Evolutionary conservation across 2,329 filamentous ascomycete genomes (phyloP), one percentile per base, ranked within the genome.

Genomic region (Capronia coronata): DNA sequence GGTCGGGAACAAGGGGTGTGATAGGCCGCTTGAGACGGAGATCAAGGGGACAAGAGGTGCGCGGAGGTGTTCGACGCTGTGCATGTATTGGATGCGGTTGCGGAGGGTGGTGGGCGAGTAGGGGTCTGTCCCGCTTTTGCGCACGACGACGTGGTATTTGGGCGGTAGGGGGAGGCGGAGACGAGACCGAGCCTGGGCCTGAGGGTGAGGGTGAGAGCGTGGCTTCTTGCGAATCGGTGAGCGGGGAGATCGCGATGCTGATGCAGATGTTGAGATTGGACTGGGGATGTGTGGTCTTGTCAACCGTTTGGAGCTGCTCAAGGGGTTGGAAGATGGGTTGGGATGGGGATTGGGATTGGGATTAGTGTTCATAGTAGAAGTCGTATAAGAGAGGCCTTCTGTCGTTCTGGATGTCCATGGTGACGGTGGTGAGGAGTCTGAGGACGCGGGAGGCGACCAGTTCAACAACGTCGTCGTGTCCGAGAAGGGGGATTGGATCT

Each of bases 1-100:
- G 1, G 13, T 43, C 0, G 71, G 71, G 52, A 72, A 73, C 3
- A 60, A 50, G 0, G 68, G 68, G 54, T 71, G 67, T 1, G 59
- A 34, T 11, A 56, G 57, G 30, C 66, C 69, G 0, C 64, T 69
- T 1, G 61, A 62, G 48, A 65, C 60, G 14, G 64, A 65, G 46
- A 71, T 60, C 18, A 73, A 63, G 1, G 68, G 68, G 14, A 54
- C 52, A 2, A 72, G 64, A 0, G 53, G 59, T 0, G 59, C 60
- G 13, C 56, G 49, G 14, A 71, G 61, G 49, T 67, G 61, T 16
- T 49, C n/a, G 16, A 68, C 50, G 45, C 54, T 51, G 14, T 35
- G 39, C 27, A 48, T 25, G 41, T 54, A 53, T 25, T 43, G 48
- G 19, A 42, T 22, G 14, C 34, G 37, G 10, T 44, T 29, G 27